Evolutionary conservation across 2,329 filamentous ascomycete species (phyloP).

Genomic region (Hirsutella thompsonii): DNA sequence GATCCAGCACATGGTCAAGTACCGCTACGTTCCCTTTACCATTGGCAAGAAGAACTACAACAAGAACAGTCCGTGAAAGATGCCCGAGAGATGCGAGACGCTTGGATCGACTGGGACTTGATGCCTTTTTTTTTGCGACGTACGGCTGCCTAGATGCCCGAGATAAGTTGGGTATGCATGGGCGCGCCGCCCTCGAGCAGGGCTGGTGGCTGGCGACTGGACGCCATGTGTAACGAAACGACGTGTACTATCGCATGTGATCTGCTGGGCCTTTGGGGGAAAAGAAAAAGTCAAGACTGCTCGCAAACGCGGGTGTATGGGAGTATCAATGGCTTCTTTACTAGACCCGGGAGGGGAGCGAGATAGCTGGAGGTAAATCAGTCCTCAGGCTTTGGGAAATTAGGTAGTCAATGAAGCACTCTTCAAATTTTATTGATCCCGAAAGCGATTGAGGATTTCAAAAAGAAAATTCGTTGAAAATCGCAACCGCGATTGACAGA

Average conservation of each 20-base stretch:
- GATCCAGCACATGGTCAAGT: constrained; percentile 99
- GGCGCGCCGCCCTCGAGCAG: background rate
- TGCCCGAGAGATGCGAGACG: background rate
- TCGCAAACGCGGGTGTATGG: background rate
- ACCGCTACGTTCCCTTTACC: constrained; percentile 91
- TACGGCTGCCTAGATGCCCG: background rate
- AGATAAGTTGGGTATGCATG: background rate
- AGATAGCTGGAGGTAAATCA: too few species aligned
- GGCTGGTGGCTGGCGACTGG: background rate
- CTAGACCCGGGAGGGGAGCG: too few species aligned
- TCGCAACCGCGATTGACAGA: too few species aligned
- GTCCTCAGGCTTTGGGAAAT: too few species aligned
- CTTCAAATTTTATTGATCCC: too few species aligned
- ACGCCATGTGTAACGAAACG: background rate
- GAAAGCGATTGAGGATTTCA: too few species aligned
- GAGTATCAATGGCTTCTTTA: background rate
- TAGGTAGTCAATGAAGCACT: too few species aligned
- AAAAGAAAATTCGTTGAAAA: too few species aligned
- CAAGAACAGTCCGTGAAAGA: constrained; percentile 40
- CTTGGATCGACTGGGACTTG: too few species aligned
- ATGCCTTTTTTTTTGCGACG: background rate
- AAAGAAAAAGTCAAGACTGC: background rate
- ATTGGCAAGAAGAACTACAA: constrained; percentile 77
- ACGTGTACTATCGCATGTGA: background rate
- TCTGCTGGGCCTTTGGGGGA: background rate